Base-by-base conservation (phyloP, 306 rosid species). In the Ziziphus jujuba region DNA sequence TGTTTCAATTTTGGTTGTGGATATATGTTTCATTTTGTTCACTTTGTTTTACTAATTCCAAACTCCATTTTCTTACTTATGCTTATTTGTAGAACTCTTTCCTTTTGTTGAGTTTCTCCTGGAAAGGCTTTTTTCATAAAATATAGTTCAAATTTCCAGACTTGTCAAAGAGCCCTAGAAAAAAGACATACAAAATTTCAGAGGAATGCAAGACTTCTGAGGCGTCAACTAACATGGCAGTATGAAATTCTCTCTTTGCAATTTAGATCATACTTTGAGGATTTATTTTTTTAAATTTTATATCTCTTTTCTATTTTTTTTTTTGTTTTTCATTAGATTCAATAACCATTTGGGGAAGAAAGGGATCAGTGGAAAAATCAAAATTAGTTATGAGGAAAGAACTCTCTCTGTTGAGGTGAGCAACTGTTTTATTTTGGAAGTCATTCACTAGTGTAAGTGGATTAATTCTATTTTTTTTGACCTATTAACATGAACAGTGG, bases 191-290 rank as follows among this genome's bases (percentile, higher is more conserved):
- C 17, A 24, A 90, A 93, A 79, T 87, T 90, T 63, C 66, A 65
- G 63, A 78, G 86, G 60, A 93, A 87, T 72, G 91, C 95, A 31
- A 57, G 48, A 58, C 69, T 76, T 67, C 70, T 88, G 77, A 90
- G 76, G 84, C 85, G 83, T 23, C 89, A 90, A 72, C 67, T 93
- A 72, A 86, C 91, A 22, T 90, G 98, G 97, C 86, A 77, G 98
- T 93, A 93, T 33, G 84, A 69, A 63, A 60, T 75, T 52, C 74
- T 72, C 64, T 63, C 23, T 49, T 51, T 34, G 8, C 38, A 25
- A 24, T 44, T 53, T 3, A 17, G 11, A 70, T 66, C 47, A 35
- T 60, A 17, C 31, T 34, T 61, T 20, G 22, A 21, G 25, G 58
- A 50, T 61, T 47, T 53, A 24, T 63, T 43, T 44, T 19, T 24